phyloP scores from a whole-genome alignment of 129 eudicot genomes.

The Flaveria linearis region DNA sequence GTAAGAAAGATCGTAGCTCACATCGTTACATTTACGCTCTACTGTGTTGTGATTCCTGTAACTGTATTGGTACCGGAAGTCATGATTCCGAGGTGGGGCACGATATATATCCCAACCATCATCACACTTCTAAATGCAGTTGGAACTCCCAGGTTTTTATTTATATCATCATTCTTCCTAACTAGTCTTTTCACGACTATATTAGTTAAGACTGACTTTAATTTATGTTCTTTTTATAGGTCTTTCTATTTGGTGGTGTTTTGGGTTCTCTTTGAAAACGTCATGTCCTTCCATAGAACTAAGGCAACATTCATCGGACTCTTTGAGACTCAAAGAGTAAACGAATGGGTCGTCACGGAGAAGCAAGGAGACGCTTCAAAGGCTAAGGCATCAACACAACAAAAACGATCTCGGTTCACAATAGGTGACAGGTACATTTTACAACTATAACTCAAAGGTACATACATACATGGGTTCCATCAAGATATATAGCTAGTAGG shows the following conservation, averaged over 20 bases:
- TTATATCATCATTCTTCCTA: neutral
- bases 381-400: conserved; percentile 36
- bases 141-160: conserved; percentile 25
- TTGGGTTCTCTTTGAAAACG: conserved; percentile 61
- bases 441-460: neutral
- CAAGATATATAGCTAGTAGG: too few relatives aligned
- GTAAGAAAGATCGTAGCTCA: conserved; percentile 17
- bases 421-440: conserved; percentile 51
- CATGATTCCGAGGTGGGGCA: conserved; percentile 20
- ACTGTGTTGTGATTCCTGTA: conserved; percentile 16
- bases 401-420: conserved; percentile 41
- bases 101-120: conserved; percentile 17
- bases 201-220: neutral
- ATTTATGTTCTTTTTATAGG: conserved; percentile 27
- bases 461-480: too few relatives aligned
- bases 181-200: neutral
- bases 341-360: conserved; percentile 75
- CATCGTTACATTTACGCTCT: conserved; percentile 19
- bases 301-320: conserved; percentile 73
- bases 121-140: conserved; percentile 23
- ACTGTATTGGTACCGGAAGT: conserved; percentile 20
- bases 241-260: conserved; percentile 62
- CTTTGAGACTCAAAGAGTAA: conserved; percentile 57
- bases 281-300: conserved; percentile 51
- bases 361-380: conserved; percentile 64